Evolutionary conservation across 768 basidiomycete genomes (phyloP), one percentile per base, ranked within the genome.

Genomic region (Cystofilobasidium macerans): DNA sequence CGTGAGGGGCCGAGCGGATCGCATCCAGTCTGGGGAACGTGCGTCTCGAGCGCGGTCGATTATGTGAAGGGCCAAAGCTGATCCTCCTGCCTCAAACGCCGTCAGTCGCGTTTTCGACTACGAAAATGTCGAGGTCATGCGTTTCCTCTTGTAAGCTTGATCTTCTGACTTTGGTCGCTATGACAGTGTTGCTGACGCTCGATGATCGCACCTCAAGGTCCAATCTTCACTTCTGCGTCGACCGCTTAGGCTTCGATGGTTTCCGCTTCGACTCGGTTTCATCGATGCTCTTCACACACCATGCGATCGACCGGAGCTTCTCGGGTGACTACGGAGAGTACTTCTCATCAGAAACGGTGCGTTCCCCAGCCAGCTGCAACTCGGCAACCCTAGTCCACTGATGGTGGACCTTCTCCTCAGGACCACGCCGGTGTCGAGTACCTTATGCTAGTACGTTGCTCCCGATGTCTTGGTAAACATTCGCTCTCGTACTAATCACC

Each of bases 21-120:
- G 3, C 67, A 68, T 56, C 53, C 67, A 22, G 53, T 64, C 8
- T 68, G 67, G 67, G 67, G 67, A n/a, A 68, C 67, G 67, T 68
- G 56, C 57, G 61, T 57, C 2, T 22, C n/a, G n/a, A n/a, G n/a
- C n/a, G n/a, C n/a, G n/a, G n/a, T n/a, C n/a, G n/a, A n/a, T n/a
- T n/a, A n/a, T n/a, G n/a, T 4, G 2, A 47, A 33, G 32, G 13
- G 33, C 26, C 5, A 1, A 22, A 8, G 16, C 26, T 47, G 42
- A 36, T 35, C 18, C 33, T 7, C 18, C 6, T 38, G 32, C 22
- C 24, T 14, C 26, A 40, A 4, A n/a, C n/a, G 24, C 5, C 36
- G 26, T 12, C 62, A 68, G 67, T 18, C 62, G 67, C 8, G 53
- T 68, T 35, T 68, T 68, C 35, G 62, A 68, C 30, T 68, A 68